These are phyloP conservation scores for Erodium trifolium DNA, from an alignment of 441 rosid genomes.

Conservation along the genomic window DNA sequence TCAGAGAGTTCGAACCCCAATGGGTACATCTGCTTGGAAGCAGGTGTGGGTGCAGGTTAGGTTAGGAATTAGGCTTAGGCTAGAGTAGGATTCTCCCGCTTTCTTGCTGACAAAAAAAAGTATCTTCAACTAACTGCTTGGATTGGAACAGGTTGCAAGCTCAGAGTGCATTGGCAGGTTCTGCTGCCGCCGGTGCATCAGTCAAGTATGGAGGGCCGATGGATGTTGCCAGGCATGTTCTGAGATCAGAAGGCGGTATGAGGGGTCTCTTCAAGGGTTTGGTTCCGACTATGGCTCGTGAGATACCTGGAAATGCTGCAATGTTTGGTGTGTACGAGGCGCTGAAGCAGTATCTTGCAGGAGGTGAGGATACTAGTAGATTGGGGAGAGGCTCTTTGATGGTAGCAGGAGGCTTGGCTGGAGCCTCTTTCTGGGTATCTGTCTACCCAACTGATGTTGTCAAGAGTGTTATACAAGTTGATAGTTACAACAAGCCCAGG, in stretches of 20 bases:
- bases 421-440: slow-evolving; percentile 65
- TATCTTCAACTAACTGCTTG: too few species aligned
- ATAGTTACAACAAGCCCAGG: slow-evolving; percentile 70
- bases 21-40: neutral
- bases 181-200: slow-evolving; percentile 42
- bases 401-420: slow-evolving; percentile 82
- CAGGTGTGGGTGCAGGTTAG: too few species aligned
- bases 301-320: slow-evolving; percentile 80
- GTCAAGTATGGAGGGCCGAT: slow-evolving; percentile 83
- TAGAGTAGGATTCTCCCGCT: too few species aligned
- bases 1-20: too few species aligned
- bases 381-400: slow-evolving; percentile 76
- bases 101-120: too few species aligned
- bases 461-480: slow-evolving; percentile 88
- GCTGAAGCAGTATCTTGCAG: slow-evolving; percentile 61
- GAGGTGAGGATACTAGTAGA: slow-evolving; percentile 72
- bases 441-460: slow-evolving; percentile 90
- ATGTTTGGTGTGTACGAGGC: slow-evolving; percentile 81
- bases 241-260: slow-evolving; percentile 73
- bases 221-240: slow-evolving; percentile 83
- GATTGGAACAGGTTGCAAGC: slow-evolving; percentile 66
- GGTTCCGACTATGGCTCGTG: slow-evolving; percentile 87
- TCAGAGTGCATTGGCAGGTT: slow-evolving; percentile 54
- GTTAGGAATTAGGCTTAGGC: too few species aligned
- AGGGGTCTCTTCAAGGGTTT: slow-evolving; percentile 85